A percentile compares a stretch with the other conserved stretches of the same genome.
These are phyloP conservation scores for Jatropha podagrica DNA, from an alignment of 441 rosid genomes.

Conservation along the genomic window DNA sequence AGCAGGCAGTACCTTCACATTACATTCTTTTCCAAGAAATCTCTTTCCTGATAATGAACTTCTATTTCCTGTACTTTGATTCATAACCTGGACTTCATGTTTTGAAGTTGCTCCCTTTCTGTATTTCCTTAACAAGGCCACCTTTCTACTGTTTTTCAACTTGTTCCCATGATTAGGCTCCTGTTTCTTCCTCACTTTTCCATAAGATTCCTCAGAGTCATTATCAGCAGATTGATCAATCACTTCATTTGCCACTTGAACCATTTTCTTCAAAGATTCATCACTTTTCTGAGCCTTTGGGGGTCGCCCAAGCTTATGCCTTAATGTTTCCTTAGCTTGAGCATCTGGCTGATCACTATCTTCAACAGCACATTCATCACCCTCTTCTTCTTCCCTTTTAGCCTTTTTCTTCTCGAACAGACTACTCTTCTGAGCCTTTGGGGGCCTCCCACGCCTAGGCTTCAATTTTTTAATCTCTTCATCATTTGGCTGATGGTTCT, in stretches of 20 bases:
- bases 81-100: neutral
- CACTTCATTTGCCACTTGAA: constrained; percentile 10
- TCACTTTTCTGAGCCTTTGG: constrained; percentile 21
- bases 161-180: constrained; percentile 33
- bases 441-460: constrained; percentile 27
- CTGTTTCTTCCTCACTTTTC: constrained; percentile 16
- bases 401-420: constrained; percentile 14
- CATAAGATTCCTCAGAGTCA: constrained; percentile 1
- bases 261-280: constrained; percentile 15
- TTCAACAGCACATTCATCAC: neutral
- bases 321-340: constrained; percentile 15
- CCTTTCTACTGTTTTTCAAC: constrained; percentile 21
- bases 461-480: constrained; percentile 10
- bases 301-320: constrained; percentile 34
- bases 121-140: constrained; percentile 17
- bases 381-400: constrained; percentile 5
- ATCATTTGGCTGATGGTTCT: neutral
- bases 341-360: constrained; percentile 12
- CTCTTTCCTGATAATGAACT: constrained; percentile 23
- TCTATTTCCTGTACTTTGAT: neutral
- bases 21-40: constrained; percentile 16
- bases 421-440: constrained; percentile 22
- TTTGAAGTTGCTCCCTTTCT: constrained; percentile 10
- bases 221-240: neutral
- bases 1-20: constrained; percentile 15